A percentile compares a stretch with the other conserved stretches of the same genome.
Evolutionary conservation across 2,329 filamentous ascomycete genomes (phyloP).

Genomic region (Diaporthe citrichinensis): DNA sequence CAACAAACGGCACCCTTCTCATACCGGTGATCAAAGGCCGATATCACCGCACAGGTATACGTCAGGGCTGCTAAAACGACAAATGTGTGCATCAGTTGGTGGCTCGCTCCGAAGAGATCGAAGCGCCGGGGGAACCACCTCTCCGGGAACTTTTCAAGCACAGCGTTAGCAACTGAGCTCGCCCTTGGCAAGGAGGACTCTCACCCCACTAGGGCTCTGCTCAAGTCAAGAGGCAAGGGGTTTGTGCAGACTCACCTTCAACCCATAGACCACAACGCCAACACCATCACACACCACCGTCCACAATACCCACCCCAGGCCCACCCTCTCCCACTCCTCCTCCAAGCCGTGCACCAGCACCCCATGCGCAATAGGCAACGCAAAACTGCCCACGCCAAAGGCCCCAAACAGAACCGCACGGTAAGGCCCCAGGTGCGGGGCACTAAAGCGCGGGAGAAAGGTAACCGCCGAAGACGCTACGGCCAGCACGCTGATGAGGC

Average conservation of each 20-base stretch:
- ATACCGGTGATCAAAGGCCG: constrained; percentile 54
- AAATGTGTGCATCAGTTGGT: constrained; percentile 64
- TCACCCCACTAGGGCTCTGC: background rate
- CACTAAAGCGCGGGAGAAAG: constrained; percentile 54
- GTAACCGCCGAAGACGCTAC: constrained; percentile 55
- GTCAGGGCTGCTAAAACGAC: constrained; percentile 59
- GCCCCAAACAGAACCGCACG: constrained; percentile 57
- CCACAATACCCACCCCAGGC: constrained; percentile 55
- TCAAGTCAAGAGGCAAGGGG: background rate
- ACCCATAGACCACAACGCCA: constrained; percentile 55
- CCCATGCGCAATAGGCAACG: constrained; percentile 57
- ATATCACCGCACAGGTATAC: constrained; percentile 53
- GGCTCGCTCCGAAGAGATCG: constrained; percentile 62
- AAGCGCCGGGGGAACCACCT: constrained; percentile 58
- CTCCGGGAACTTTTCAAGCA: constrained; percentile 57
- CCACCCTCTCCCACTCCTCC: constrained; percentile 55
- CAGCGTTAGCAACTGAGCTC: background rate
- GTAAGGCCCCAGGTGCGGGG: constrained; percentile 54
- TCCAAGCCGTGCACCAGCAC: constrained; percentile 50
- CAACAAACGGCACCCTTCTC: constrained; percentile 19
- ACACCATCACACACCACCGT: constrained; percentile 55
- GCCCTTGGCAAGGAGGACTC: background rate
- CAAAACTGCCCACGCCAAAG: constrained; percentile 56
- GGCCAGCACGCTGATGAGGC: constrained; percentile 53
- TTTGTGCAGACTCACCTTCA: constrained; percentile 46